Percentiles rank a stretch among this genome's conserved stretches.
Evolutionary conservation across 176 grass and related monocot species (phyloP).

Genomic region (Pontederia crassipes): DNA sequence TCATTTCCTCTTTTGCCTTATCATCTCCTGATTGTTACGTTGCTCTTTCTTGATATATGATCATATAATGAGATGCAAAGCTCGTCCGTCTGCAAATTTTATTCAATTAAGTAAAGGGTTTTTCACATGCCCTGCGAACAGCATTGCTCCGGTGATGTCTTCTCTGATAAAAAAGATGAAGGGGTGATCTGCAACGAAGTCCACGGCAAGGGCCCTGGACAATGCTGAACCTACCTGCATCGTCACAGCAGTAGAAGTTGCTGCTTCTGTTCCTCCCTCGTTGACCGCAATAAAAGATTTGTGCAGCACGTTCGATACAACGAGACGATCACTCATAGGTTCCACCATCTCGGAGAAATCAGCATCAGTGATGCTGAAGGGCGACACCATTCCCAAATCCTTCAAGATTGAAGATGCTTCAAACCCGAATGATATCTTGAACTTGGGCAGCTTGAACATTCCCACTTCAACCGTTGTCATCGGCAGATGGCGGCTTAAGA

Average conservation of each 20-base stretch:
- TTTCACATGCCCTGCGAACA: no score
- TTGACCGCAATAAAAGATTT: slow-evolving; percentile 49
- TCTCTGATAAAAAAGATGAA: no score
- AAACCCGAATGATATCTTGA: slow-evolving; percentile 34
- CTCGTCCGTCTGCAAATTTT: no score
- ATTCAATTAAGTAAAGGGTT: no score
- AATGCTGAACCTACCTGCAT: accelerated
- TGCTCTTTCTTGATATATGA: no score
- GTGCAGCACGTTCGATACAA: slow-evolving; percentile 26
- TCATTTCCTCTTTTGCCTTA: no score
- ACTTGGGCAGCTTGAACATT: slow-evolving; percentile 42
- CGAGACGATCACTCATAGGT: slow-evolving; percentile 1
- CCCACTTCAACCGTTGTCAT: slow-evolving; percentile 11
- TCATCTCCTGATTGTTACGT: no score
- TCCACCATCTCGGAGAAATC: slow-evolving; percentile 44
- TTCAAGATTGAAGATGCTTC: slow-evolving; percentile 21
- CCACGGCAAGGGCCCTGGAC: neutral
- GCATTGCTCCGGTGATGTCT: no score
- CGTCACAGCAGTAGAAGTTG: slow-evolving; percentile 22
- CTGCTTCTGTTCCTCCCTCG: slow-evolving; percentile 50
- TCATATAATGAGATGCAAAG: no score
- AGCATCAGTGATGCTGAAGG: slow-evolving; percentile 15
- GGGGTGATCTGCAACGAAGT: neutral
- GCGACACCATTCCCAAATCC: slow-evolving; percentile 28
- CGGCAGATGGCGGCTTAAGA: slow-evolving; percentile 24